Percentiles rank a stretch among this genome's conserved stretches.
phyloP scores from a whole-genome alignment of 257 asterid genomes.

The Solanum stenotomum region DNA sequence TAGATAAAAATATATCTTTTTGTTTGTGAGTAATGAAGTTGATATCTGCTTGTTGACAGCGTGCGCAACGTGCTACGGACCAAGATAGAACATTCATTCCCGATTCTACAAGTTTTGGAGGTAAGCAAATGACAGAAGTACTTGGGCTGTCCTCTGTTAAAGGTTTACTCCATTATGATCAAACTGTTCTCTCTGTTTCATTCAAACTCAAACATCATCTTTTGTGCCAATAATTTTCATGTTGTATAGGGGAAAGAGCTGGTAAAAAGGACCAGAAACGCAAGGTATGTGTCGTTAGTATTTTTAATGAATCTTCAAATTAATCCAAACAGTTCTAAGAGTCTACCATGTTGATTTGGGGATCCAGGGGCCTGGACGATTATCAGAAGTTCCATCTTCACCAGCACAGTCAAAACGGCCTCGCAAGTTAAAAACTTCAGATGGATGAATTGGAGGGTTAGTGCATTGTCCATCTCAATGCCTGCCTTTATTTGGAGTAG shows the following conservation, averaged over 20 bases:
- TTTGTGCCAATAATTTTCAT: constrained; percentile 1
- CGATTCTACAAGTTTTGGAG: constrained; percentile 55
- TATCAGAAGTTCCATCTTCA: constrained; percentile 73
- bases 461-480: neutral
- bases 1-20: neutral
- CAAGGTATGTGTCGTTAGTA: constrained; percentile 35
- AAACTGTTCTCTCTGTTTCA: neutral
- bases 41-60: constrained; percentile 33
- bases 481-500: neutral
- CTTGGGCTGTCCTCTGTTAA: neutral
- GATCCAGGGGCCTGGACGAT: constrained; percentile 65
- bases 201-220: neutral
- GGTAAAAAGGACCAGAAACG: constrained; percentile 86
- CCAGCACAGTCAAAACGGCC: constrained; percentile 90
- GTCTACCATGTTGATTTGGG: neutral
- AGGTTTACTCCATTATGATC: neutral
- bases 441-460: constrained; percentile 18
- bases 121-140: constrained; percentile 21
- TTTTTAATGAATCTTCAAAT: neutral
- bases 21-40: neutral
- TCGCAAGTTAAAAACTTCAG: constrained; percentile 60
- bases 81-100: constrained; percentile 72
- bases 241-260: constrained; percentile 58
- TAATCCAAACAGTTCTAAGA: neutral
- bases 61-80: constrained; percentile 56